Evolutionary conservation across 768 basidiomycete genomes (phyloP).

Genomic region (Amyloporia xantha): DNA sequence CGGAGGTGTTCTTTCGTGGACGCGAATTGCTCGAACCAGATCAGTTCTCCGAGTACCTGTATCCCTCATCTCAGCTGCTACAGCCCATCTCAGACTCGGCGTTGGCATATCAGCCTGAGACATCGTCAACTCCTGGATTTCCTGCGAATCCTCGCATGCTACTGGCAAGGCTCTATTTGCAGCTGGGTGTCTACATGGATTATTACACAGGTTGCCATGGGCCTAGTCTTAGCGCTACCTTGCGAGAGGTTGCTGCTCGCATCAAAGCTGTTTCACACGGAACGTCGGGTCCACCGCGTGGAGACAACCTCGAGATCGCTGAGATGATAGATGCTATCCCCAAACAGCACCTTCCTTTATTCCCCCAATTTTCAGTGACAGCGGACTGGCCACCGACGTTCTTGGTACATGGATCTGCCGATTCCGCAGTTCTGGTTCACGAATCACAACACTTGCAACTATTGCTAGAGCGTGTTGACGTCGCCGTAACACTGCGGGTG

Average conservation of each 20-base stretch:
- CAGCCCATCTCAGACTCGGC: conserved; percentile 34
- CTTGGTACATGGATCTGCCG: conserved; percentile 41
- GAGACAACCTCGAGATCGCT: neutral
- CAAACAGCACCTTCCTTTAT: conserved; percentile 27
- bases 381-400: conserved; percentile 39
- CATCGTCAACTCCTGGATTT: conserved; percentile 45
- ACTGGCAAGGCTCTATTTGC: conserved; percentile 49
- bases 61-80: conserved; percentile 31
- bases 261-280: neutral
- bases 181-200: conserved; percentile 51
- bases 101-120: conserved; percentile 38
- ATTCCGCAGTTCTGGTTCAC: conserved; percentile 37
- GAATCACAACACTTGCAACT: conserved; percentile 35
- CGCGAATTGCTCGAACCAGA: conserved; percentile 47
- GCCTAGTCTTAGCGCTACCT: conserved; percentile 40
- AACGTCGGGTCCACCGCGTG: neutral
- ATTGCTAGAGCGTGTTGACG: conserved; percentile 31
- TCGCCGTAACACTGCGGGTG: conserved; percentile 29
- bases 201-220: conserved; percentile 43
- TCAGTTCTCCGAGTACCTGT: conserved; percentile 39
- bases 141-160: conserved; percentile 60
- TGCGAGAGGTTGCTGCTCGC: conserved; percentile 24
- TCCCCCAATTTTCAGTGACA: conserved; percentile 39
- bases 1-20: conserved; percentile 44
- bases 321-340: conserved; percentile 19